phyloP scores from a whole-genome alignment of 495 filamentous ascomycete genomes.

The Opeltia flavorubescens region DNA sequence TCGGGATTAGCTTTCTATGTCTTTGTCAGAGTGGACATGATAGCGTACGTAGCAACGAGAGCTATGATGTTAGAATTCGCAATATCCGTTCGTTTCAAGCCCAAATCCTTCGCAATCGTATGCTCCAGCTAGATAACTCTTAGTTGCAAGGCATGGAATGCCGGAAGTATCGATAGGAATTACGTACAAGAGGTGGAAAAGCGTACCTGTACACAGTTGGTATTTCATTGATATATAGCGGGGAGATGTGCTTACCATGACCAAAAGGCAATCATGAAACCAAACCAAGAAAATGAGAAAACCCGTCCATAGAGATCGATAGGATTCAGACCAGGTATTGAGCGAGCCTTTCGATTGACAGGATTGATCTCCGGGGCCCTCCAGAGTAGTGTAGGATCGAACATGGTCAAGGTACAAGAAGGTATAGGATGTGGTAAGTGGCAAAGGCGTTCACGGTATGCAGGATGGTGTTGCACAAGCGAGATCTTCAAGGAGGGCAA shows the following conservation, averaged over 20 bases:
- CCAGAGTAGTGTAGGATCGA: slow-evolving; percentile 36
- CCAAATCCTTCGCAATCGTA: slow-evolving; percentile 65
- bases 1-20: slow-evolving; percentile 10
- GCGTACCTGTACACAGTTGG: slow-evolving; percentile 31
- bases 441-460: too few species aligned
- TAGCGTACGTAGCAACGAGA: slow-evolving; percentile 58
- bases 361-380: slow-evolving; percentile 53
- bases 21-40: neutral
- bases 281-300: slow-evolving; percentile 89
- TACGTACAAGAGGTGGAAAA: slow-evolving; percentile 66
- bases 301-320: slow-evolving; percentile 72
- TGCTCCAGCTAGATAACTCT: slow-evolving; percentile 43
- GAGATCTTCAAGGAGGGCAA: too few species aligned
- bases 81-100: slow-evolving; percentile 56
- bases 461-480: neutral
- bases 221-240: neutral
- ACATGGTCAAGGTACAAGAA: slow-evolving; percentile 4
- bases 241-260: slow-evolving; percentile 49
- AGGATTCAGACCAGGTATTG: slow-evolving; percentile 70
- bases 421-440: neutral
- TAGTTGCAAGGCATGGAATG: neutral
- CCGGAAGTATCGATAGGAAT: neutral
- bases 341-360: slow-evolving; percentile 63
- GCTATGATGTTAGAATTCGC: slow-evolving; percentile 89
- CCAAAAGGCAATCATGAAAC: slow-evolving; percentile 92